A percentile compares a stretch with the other conserved stretches of the same genome.
phyloP scores from a whole-genome alignment of 441 rosid species.

The Populus hybrid region DNA sequence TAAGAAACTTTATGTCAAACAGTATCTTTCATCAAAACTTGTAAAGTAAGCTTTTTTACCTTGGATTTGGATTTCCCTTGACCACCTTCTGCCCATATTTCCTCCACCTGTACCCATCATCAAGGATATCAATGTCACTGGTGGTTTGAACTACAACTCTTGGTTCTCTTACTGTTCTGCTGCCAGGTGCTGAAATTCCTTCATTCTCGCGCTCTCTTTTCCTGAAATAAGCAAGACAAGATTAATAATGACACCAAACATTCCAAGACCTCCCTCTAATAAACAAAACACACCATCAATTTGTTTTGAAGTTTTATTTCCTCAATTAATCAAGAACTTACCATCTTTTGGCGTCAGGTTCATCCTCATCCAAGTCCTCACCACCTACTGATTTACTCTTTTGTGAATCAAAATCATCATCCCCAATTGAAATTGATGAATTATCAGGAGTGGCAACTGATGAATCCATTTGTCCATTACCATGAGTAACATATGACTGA shows the following conservation, averaged over 20 bases:
- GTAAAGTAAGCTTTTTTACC: conserved; percentile 33
- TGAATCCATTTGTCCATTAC: conserved; percentile 50
- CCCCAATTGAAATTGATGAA: conserved; percentile 69
- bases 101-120: conserved; percentile 96
- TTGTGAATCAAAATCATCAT: conserved; percentile 65
- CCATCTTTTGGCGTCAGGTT: conserved; percentile 81
- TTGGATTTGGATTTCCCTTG: conserved; percentile 91
- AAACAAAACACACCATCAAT: background rate
- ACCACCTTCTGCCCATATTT: conserved; percentile 97
- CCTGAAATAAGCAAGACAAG: conserved; percentile 33
- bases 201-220: conserved; percentile 66
- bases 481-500: conserved; percentile 38
- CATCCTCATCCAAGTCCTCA: conserved; percentile 69
- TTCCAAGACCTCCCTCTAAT: background rate
- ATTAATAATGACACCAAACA: conserved; percentile 2
- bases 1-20: background rate
- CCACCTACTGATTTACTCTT: conserved; percentile 55
- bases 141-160: conserved; percentile 90
- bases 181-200: conserved; percentile 71
- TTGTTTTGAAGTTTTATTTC: background rate
- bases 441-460: conserved; percentile 67
- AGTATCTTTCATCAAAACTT: background rate
- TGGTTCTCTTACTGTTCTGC: conserved; percentile 74
- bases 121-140: conserved; percentile 86
- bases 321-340: conserved; percentile 21